Evolutionary conservation across 1,139 yeast genomes (phyloP).

Genomic region (Suhomyces taliae): DNA sequence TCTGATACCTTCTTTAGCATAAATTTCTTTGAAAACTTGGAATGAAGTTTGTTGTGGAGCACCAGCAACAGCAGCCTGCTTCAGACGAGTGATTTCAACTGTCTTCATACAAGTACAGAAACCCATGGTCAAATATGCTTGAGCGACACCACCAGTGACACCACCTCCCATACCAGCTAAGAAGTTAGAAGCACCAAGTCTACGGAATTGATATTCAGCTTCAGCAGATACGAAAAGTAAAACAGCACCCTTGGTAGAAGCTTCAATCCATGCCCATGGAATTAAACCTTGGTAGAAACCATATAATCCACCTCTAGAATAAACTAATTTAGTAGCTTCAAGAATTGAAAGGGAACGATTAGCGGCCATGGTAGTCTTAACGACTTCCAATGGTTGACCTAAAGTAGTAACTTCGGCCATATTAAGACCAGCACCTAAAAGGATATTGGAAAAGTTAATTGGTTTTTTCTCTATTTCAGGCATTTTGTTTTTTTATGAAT

Average conservation of each 20-base stretch:
- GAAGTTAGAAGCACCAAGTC: conserved; percentile 67
- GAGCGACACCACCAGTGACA: conserved; percentile 92
- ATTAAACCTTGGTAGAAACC: conserved; percentile 97
- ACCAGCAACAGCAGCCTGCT: conserved; percentile 71
- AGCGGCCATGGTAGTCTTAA: conserved; percentile 98
- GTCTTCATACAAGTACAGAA: conserved; percentile 98
- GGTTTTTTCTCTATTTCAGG: conserved; percentile 70
- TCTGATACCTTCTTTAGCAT: conserved; percentile 78
- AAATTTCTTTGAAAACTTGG: conserved; percentile 84
- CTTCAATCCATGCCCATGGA: conserved; percentile 99
- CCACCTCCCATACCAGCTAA: conserved; percentile 94
- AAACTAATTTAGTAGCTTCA: conserved; percentile 71
- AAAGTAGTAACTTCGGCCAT: conserved; percentile 90
- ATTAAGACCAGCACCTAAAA: conserved; percentile 91
- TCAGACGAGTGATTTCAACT: conserved; percentile 89
- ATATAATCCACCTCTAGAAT: conserved; percentile 88
- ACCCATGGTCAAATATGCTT: conserved; percentile 94
- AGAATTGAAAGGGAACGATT: conserved; percentile 70
- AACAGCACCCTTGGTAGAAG: conserved; percentile 99
- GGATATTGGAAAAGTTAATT: conserved; percentile 81
- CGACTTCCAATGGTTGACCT: conserved; percentile 95
- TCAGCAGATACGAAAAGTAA: conserved; percentile 89
- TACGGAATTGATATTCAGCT: conserved; percentile 74
- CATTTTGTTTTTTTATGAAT: conserved; percentile 6
- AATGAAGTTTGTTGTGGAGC: conserved; percentile 69